Conservation (phyloP, 1,284 basidiomycete genomes). For the Phlebopus sp. region DNA sequence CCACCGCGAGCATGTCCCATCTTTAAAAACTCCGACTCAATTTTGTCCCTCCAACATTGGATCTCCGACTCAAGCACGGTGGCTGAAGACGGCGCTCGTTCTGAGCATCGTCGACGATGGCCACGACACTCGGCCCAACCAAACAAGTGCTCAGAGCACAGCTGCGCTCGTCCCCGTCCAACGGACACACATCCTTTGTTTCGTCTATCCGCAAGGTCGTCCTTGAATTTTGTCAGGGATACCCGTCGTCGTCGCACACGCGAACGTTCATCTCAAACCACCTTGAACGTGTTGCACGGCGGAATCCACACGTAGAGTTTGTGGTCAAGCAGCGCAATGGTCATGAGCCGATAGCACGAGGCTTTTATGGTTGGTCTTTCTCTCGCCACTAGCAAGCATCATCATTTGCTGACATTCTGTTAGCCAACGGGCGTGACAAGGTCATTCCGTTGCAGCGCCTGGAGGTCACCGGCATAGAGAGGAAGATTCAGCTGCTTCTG, state of each 20-base stretch:
- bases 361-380: slow-evolving; percentile 62
- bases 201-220: slow-evolving; percentile 79
- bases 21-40: slow-evolving; percentile 14
- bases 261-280: slow-evolving; percentile 66
- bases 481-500: slow-evolving; percentile 78
- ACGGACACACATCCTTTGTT: slow-evolving; percentile 68
- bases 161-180: slow-evolving; percentile 60
- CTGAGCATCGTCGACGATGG: slow-evolving; percentile 33
- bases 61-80: slow-evolving; percentile 14
- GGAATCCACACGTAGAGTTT: slow-evolving; percentile 78
- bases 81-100: slow-evolving; percentile 3
- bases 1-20: slow-evolving; percentile 8
- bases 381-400: slow-evolving; percentile 6
- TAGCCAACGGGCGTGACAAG: slow-evolving; percentile 79
- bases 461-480: slow-evolving; percentile 66
- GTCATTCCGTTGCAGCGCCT: slow-evolving; percentile 72
- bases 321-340: slow-evolving; percentile 73
- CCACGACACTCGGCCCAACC: slow-evolving; percentile 30
- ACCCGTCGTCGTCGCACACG: slow-evolving; percentile 70
- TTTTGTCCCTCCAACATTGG: slow-evolving; percentile 17
- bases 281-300: slow-evolving; percentile 58
- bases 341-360: slow-evolving; percentile 71
- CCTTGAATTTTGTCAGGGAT: slow-evolving; percentile 80
- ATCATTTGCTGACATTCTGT: slow-evolving; percentile 10
- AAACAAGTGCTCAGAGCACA: slow-evolving; percentile 53